Base-by-base conservation (phyloP, 1,139 yeast species). In the Candida frijolesensis region DNA sequence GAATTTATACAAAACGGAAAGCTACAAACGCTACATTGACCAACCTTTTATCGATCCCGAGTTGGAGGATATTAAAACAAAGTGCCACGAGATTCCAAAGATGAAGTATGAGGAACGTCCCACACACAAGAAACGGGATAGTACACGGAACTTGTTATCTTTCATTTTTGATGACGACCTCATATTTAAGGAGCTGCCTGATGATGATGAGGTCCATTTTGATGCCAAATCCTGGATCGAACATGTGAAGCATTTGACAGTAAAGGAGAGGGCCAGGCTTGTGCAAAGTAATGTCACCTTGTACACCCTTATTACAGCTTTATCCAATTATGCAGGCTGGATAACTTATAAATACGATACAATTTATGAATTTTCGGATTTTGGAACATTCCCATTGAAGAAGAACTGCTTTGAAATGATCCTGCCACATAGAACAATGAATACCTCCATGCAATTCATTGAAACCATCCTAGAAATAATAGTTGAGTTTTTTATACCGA, bases 271-370 rank as follows among this genome's bases (percentile, higher is more conserved):
- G 11, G 35, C 48, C n/a, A 44, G 44, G 15, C 39, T 51, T 27
- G 4, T 19, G n/a, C 42, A 49, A 42, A 46, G 61, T 25, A 54
- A 54, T 18, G 51, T 54, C 12, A 54, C 64, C 0, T 42, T 69
- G 18, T 65, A 68, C 50, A 62, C 77, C 0, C 51, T 73, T 4
- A 61, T 77, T 3, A 67, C 75, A 4, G 68, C 82, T 0, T 52
- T 81, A 22, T 79, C 83, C 9, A 63, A 71, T 44, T 70, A 71
- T 42, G 71, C 80, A 1, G 81, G 86, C 55, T 52, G 78, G 19
- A 45, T 66, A 0, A 63, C 66, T 18, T 66, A 65, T 0, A 74
- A 71, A 50, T 65, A 78, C 49, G 55, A 58, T 18, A 49, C 56
- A 1, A 50, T 63, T 0, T 56, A 57, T 6, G 67, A 68, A 30